Conservation (phyloP, 805 yeast species). For the Schwanniomyces pseudopolymorphus region DNA sequence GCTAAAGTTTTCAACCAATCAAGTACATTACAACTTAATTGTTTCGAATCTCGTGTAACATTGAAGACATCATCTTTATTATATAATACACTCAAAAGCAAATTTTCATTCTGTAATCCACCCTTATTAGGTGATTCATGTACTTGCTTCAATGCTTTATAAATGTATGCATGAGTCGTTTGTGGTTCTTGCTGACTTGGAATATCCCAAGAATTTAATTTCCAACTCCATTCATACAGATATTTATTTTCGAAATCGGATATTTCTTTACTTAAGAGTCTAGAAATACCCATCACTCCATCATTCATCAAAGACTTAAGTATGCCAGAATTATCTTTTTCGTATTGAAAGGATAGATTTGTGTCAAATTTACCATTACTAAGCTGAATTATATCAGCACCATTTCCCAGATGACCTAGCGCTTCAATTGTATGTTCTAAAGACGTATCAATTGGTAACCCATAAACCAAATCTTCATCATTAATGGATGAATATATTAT, state of each 20-base stretch:
- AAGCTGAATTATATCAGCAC: slow-evolving; percentile 47
- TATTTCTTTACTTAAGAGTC: slow-evolving; percentile 32
- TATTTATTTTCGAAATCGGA: slow-evolving; percentile 8
- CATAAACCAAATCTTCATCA: slow-evolving; percentile 63
- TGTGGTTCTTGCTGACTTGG: slow-evolving; percentile 43
- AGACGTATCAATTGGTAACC: slow-evolving; percentile 60
- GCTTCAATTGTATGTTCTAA: slow-evolving; percentile 50
- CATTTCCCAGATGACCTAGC: slow-evolving; percentile 27
- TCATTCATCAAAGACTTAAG: slow-evolving; percentile 41
- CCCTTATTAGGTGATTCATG: slow-evolving; percentile 31
- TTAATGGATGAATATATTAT: slow-evolving; percentile 52
- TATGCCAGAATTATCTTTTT: slow-evolving; percentile 12
- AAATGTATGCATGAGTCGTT: slow-evolving; percentile 48
- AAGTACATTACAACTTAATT: slow-evolving; percentile 10
- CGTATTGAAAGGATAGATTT: slow-evolving; percentile 13
- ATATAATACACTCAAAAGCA: slow-evolving; percentile 18
- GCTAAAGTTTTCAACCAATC: slow-evolving; percentile 29
- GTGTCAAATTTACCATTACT: slow-evolving; percentile 60
- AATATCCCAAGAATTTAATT: slow-evolving; percentile 73
- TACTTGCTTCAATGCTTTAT: slow-evolving; percentile 49
- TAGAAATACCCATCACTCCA: slow-evolving; percentile 62
- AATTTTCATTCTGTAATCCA: slow-evolving; percentile 14
- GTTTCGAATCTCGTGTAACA: slow-evolving; percentile 13
- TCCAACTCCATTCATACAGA: slow-evolving; percentile 70
- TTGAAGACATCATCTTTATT: slow-evolving; percentile 8